Conservation (phyloP, 441 rosid genomes). For the Bruguiera hainesii region DNA sequence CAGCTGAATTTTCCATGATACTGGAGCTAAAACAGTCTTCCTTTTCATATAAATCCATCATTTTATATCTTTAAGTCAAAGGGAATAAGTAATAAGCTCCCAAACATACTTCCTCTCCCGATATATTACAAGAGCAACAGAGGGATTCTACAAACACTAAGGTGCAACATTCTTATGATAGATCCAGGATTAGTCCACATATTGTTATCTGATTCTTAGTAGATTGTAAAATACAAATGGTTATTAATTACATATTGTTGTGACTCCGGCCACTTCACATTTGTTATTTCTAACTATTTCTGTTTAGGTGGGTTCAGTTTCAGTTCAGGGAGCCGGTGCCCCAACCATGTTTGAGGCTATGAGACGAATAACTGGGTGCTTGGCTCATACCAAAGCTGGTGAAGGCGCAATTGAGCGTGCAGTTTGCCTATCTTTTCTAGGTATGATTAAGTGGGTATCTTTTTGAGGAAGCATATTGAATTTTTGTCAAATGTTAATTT, state of each 20-base stretch:
- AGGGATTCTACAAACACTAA: no score
- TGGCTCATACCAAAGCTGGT: conserved; percentile 43
- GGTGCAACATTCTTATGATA: background rate
- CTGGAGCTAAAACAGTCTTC: background rate
- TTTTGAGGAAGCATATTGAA: conserved; percentile 8
- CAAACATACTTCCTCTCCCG: no score
- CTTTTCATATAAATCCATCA: background rate
- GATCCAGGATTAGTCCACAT: background rate
- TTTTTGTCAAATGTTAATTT: background rate
- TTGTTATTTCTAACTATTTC: conserved; percentile 16
- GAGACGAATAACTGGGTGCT: conserved; percentile 74
- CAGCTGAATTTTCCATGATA: background rate
- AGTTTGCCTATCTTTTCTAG: conserved; percentile 78
- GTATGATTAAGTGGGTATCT: conserved; percentile 33
- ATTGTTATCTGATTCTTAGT: background rate
- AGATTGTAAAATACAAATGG: background rate
- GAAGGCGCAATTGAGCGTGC: conserved; percentile 73
- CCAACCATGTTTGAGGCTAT: conserved; percentile 93
- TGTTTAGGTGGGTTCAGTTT: conserved; percentile 83
- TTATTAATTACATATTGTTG: background rate
- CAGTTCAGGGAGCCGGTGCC: conserved; percentile 94
- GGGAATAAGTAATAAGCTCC: no score
- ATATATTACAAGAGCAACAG: no score
- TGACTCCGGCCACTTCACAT: background rate
- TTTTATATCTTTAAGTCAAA: no score